phyloP scores from a whole-genome alignment of 75 land plant genomes.

The Sequoia sempervirens region DNA sequence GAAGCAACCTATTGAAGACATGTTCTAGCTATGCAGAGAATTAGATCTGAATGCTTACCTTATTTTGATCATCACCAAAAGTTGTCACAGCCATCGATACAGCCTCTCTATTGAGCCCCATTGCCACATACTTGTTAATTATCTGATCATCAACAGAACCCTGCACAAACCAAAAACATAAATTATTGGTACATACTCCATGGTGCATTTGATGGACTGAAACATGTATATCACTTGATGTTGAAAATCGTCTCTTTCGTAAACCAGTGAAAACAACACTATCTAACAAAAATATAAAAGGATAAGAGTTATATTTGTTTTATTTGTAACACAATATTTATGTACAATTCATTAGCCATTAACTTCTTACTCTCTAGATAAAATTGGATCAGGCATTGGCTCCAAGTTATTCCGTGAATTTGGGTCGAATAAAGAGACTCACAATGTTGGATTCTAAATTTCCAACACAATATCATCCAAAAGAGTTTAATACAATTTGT shows the following conservation, averaged over 20 bases:
- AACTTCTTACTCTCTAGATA: not conserved
- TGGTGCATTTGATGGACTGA: not conserved
- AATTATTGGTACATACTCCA: not conserved
- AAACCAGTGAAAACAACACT: not conserved
- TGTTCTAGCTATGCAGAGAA: not conserved
- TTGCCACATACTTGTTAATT: conserved; percentile 63
- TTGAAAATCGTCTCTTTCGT: not conserved
- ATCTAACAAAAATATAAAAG: not conserved
- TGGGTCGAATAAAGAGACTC: too few species aligned
- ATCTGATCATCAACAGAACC: conserved; percentile 55
- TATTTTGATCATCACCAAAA: conserved; percentile 83
- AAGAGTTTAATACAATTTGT: not conserved
- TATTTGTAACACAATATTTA: not conserved
- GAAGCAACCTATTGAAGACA: not conserved
- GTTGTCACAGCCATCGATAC: conserved; percentile 60
- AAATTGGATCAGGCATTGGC: not conserved
- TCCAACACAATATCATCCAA: not conserved
- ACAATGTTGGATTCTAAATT: too few species aligned
- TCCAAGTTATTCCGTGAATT: not conserved
- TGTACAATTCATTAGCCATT: not conserved
- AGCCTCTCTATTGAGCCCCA: conserved; percentile 75
- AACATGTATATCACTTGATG: not conserved
- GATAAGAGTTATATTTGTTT: not conserved
- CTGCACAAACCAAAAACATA: conserved; percentile 3
- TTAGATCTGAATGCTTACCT: conserved; percentile 39